phyloP scores from a whole-genome alignment of 345 rosid species.

The Citrus australasica region DNA sequence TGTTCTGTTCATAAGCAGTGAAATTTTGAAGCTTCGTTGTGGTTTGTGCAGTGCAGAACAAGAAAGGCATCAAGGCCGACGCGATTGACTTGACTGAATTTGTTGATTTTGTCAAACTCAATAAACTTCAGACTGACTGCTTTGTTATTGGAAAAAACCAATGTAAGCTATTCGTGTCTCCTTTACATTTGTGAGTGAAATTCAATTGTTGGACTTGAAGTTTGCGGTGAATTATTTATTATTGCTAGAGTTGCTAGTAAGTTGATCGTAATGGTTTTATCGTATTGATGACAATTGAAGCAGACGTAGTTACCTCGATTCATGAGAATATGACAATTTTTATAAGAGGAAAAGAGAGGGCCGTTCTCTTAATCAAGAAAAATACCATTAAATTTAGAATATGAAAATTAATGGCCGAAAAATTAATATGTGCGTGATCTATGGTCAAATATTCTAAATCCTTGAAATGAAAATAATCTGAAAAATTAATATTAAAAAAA shows the following conservation, averaged over 20 bases:
- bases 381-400: no score
- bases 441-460: no score
- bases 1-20: background rate
- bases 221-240: background rate
- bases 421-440: no score
- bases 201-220: background rate
- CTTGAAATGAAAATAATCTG: no score
- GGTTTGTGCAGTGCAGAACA: no score
- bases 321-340: conserved; percentile 38
- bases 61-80: conserved; percentile 6
- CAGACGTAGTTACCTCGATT: conserved; percentile 74
- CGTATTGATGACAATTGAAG: background rate
- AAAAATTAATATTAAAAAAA: no score
- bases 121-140: conserved; percentile 59
- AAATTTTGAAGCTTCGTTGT: no score
- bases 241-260: background rate
- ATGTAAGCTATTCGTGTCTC: conserved; percentile 37
- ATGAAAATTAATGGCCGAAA: no score
- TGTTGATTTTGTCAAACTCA: conserved; percentile 58
- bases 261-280: no score
- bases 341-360: no score
- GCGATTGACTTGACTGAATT: conserved; percentile 60
- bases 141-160: conserved; percentile 67
- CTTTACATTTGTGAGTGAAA: background rate
- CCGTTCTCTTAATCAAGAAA: no score